Conservation (phyloP, 805 yeast species). For the Kazachstania viticola region DNA sequence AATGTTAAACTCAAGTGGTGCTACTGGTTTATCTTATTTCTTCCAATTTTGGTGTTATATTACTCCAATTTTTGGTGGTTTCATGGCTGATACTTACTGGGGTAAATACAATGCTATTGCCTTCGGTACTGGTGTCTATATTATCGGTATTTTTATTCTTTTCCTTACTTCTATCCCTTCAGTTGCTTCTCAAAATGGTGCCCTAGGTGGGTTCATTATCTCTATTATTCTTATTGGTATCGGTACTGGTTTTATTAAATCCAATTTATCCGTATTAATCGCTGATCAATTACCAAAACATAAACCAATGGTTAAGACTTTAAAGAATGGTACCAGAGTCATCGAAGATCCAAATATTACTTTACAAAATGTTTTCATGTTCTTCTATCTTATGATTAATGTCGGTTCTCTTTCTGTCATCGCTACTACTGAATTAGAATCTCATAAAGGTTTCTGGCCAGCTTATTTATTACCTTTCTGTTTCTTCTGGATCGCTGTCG, state of each 20-base stretch:
- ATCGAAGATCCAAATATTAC: slow-evolving; percentile 60
- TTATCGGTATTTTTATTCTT: slow-evolving; percentile 50
- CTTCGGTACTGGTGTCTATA: slow-evolving; percentile 46
- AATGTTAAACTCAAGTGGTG: slow-evolving; percentile 46
- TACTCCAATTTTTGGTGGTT: slow-evolving; percentile 70
- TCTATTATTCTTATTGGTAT: slow-evolving; percentile 44
- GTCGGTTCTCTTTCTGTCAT: slow-evolving; percentile 64
- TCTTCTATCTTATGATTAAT: slow-evolving; percentile 67
- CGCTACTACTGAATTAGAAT: slow-evolving; percentile 66
- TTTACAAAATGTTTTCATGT: slow-evolving; percentile 61
- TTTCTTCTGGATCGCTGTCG: slow-evolving; percentile 51
- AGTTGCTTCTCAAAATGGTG: slow-evolving; percentile 37
- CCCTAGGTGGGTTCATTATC: slow-evolving; percentile 48
- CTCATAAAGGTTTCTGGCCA: slow-evolving; percentile 56
- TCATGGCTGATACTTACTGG: slow-evolving; percentile 60
- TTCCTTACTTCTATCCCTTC: slow-evolving; percentile 59
- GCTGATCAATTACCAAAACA: slow-evolving; percentile 63
- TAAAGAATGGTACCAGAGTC: slow-evolving; percentile 53
- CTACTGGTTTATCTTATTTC: slow-evolving; percentile 62
- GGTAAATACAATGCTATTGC: slow-evolving; percentile 65
- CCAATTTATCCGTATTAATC: slow-evolving; percentile 57
- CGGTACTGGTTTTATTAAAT: slow-evolving; percentile 74
- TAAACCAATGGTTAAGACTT: slow-evolving; percentile 45
- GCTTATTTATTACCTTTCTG: slow-evolving; percentile 64
- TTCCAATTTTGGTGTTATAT: slow-evolving; percentile 77